These are phyloP conservation scores for Colletotrichum tamarilloi DNA, from an alignment of 2,329 filamentous ascomycete genomes.

Conservation along the genomic window DNA sequence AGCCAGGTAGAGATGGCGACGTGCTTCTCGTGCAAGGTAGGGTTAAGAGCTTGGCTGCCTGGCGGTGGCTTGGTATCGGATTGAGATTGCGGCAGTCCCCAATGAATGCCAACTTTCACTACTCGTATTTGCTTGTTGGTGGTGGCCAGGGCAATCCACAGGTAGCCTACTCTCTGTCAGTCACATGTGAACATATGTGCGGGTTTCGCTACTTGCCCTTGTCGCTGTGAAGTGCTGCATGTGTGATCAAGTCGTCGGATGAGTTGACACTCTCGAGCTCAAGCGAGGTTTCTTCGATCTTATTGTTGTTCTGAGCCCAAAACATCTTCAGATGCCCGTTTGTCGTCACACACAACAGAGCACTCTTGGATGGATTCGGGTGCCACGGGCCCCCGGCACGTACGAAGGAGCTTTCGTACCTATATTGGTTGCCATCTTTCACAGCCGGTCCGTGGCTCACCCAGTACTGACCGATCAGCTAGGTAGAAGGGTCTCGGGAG, in stretches of 20 bases:
- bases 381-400: conserved; percentile 79
- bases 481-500: conserved; percentile 24
- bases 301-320: conserved; percentile 79
- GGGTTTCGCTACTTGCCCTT: conserved; percentile 65
- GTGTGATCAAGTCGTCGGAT: conserved; percentile 81
- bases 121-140: conserved; percentile 78
- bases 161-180: conserved; percentile 31
- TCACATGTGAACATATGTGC: conserved; percentile 7
- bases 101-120: conserved; percentile 79
- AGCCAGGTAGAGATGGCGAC: conserved; percentile 69
- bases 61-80: conserved; percentile 65
- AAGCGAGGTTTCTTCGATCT: conserved; percentile 77
- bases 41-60: conserved; percentile 59
- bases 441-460: conserved; percentile 70
- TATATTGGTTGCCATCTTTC: conserved; percentile 73
- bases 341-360: conserved; percentile 80
- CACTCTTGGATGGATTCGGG: conserved; percentile 76
- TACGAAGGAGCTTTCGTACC: conserved; percentile 74
- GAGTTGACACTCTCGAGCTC: conserved; percentile 80
- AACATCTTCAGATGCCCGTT: conserved; percentile 80
- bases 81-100: conserved; percentile 68
- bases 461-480: conserved; percentile 47
- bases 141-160: conserved; percentile 67
- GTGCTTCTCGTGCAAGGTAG: conserved; percentile 65
- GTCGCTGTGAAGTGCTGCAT: conserved; percentile 80